Evolutionary conservation across 1,139 yeast species (phyloP).

Genomic region (Protomyces inouyei): DNA sequence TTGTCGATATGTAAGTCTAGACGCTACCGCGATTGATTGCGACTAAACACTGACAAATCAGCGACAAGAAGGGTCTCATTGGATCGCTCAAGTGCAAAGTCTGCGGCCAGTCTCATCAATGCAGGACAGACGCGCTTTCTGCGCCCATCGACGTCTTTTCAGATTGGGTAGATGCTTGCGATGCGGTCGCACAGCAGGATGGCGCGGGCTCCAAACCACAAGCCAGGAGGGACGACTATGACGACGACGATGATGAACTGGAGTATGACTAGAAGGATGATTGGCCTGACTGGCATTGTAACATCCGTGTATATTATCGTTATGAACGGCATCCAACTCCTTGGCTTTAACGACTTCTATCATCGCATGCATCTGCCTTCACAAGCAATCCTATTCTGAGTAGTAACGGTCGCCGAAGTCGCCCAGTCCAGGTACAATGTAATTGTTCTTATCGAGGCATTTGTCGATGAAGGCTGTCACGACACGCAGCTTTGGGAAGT

Average conservation of each 20-base stretch:
- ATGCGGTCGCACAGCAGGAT: conserved; percentile 76
- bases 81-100: conserved; percentile 87
- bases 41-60: background rate
- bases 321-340: no score
- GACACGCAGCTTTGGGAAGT: conserved; percentile 77
- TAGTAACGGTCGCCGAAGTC: conserved; percentile 72
- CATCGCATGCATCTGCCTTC: background rate
- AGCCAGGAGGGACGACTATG: conserved; percentile 33
- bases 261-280: background rate
- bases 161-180: conserved; percentile 99
- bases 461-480: conserved; percentile 92
- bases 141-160: conserved; percentile 93
- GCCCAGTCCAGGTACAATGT: conserved; percentile 90
- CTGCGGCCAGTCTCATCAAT: conserved; percentile 91
- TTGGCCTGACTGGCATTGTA: no score
- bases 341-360: background rate
- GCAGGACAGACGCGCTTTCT: conserved; percentile 70
- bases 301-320: no score
- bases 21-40: background rate
- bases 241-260: conserved; percentile 33
- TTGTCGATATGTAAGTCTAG: conserved; percentile 54
- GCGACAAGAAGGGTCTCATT: conserved; percentile 75
- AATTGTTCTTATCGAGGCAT: conserved; percentile 63
- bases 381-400: background rate
- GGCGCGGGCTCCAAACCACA: conserved; percentile 33